These are phyloP conservation scores for Nannochloropsis gaditana DNA, from an alignment of 108 stramenopile species.

Conservation along the genomic window DNA sequence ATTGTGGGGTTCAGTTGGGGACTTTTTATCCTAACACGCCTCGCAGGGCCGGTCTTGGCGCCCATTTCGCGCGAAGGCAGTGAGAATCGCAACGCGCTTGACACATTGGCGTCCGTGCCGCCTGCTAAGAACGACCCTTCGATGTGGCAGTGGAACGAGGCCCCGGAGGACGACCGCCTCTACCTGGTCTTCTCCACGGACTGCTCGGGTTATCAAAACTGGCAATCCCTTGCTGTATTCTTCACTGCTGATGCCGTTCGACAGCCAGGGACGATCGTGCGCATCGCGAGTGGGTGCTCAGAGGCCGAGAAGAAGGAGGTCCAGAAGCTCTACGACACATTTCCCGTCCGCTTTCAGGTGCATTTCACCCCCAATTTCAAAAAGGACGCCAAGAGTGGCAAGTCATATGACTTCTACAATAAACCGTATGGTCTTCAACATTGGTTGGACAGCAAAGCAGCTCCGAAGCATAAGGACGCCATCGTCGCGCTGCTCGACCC, in stretches of 20 bases:
- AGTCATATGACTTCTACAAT: slow-evolving; percentile 49
- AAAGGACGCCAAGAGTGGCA: slow-evolving; percentile 30
- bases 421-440: slow-evolving; percentile 50
- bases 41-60: not conserved
- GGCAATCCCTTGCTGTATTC: slow-evolving; percentile 52
- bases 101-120: not conserved
- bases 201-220: slow-evolving; percentile 55
- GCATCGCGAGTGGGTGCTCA: slow-evolving; percentile 51
- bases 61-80: not conserved
- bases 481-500: slow-evolving; percentile 86
- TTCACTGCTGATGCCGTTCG: slow-evolving; percentile 34
- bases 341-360: slow-evolving; percentile 42
- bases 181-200: slow-evolving; percentile 56
- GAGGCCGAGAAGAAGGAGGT: slow-evolving; percentile 31
- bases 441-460: slow-evolving; percentile 36
- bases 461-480: slow-evolving; percentile 54
- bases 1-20: slow-evolving; percentile 2
- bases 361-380: slow-evolving; percentile 59
- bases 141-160: slow-evolving; percentile 16
- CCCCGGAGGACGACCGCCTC: slow-evolving; percentile 29
- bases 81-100: not conserved
- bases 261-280: slow-evolving; percentile 33
- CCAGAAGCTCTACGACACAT: slow-evolving; percentile 31
- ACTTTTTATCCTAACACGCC: not conserved
- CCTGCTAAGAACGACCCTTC: not conserved